A percentile compares a stretch with the other conserved stretches of the same genome.
Conservation (phyloP, 352 stramenopile species). For the Pythium periplocum region DNA sequence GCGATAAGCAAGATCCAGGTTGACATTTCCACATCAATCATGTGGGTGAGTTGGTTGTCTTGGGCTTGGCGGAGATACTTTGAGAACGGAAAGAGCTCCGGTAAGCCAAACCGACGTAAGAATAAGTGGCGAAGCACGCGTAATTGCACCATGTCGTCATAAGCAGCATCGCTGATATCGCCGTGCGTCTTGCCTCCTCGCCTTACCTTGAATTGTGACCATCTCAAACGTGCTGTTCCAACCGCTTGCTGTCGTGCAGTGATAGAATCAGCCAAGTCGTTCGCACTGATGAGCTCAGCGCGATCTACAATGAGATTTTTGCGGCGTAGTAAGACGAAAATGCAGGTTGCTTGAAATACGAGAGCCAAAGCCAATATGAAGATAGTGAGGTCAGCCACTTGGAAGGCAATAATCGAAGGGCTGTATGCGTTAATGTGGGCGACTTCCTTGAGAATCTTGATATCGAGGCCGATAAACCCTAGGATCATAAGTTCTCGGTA, state of each 20-base stretch:
- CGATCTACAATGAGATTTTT: conserved; percentile 31
- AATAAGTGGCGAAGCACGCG: not conserved
- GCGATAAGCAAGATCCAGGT: conserved; percentile 40
- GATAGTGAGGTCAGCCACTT: conserved; percentile 48
- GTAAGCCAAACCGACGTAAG: not conserved
- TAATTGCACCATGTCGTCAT: not conserved
- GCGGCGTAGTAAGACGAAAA: conserved; percentile 38
- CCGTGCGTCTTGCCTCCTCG: no score
- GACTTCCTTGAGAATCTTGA: conserved; percentile 48
- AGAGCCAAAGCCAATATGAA: conserved; percentile 51
- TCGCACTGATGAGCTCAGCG: conserved; percentile 37
- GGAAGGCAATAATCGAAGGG: conserved; percentile 39
- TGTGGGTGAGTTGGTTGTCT: conserved; percentile 17
- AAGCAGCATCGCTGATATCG: no score
- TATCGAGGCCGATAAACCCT: conserved; percentile 41
- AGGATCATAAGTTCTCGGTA: conserved; percentile 50
- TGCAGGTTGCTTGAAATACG: conserved; percentile 41
- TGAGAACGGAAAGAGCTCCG: conserved; percentile 1
- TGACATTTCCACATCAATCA: conserved; percentile 15
- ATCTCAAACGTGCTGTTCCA: no score
- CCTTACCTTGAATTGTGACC: no score
- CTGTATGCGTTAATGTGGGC: conserved; percentile 20
- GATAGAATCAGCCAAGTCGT: conserved; percentile 25
- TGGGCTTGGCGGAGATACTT: conserved; percentile 5
- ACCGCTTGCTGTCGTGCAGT: no score